phyloP scores from a whole-genome alignment of 1,139 yeast genomes.

The Kodamaea ohmeri region DNA sequence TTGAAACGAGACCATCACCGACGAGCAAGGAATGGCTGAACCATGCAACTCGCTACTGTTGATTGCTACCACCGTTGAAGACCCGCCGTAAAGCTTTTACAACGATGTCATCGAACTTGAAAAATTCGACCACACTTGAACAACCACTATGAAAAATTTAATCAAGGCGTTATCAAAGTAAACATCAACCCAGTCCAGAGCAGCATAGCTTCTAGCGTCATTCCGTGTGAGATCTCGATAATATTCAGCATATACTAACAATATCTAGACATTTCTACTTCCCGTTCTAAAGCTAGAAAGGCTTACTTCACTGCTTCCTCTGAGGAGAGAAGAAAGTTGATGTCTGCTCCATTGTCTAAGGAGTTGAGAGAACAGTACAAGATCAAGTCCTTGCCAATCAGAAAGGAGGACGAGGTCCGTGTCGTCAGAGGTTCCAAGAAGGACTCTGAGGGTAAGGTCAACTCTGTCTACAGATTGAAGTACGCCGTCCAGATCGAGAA shows the following conservation, averaged over 20 bases:
- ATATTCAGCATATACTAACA: conserved; percentile 29
- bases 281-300: conserved; percentile 99
- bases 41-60: neutral
- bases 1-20: conserved; percentile 3
- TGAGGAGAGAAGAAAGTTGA: conserved; percentile 88
- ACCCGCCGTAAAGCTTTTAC: neutral
- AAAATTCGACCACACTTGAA: neutral
- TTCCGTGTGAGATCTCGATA: neutral
- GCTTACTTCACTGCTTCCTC: conserved; percentile 99
- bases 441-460: conserved; percentile 98
- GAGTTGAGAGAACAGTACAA: conserved; percentile 98
- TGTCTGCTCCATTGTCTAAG: conserved; percentile 99
- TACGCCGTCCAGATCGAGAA: conserved; percentile 96
- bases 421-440: conserved; percentile 99
- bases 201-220: neutral
- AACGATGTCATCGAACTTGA: conserved; percentile 2
- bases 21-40: conserved; percentile 2
- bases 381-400: conserved; percentile 94
- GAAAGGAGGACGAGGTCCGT: conserved; percentile 94
- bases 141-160: conserved; percentile 1
- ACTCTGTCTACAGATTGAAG: conserved; percentile 99
- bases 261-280: conserved; percentile 87
- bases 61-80: neutral
- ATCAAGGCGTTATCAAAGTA: neutral
- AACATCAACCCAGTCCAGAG: too few relatives aligned